Conservation (phyloP, 1,284 basidiomycete genomes). For the Rhodotorula sp. region DNA sequence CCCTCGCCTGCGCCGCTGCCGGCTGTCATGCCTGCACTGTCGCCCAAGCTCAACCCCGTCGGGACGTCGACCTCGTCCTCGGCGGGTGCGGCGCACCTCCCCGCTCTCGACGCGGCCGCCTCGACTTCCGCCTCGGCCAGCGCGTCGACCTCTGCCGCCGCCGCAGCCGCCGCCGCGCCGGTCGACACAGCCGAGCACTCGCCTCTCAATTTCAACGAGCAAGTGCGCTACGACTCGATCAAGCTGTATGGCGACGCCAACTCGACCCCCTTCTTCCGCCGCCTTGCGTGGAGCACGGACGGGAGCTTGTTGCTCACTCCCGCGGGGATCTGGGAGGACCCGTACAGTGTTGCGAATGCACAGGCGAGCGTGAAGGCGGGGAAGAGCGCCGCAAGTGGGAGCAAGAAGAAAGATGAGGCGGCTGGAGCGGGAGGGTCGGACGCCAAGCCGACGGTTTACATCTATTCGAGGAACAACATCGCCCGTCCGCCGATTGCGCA, state of each 20-base stretch:
- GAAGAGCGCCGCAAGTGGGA: constrained; percentile 12
- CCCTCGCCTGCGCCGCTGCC: constrained; percentile 36
- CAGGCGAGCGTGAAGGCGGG: neutral
- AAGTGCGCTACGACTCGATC: constrained; percentile 15
- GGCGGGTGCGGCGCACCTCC: no score
- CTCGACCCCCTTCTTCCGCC: constrained; percentile 92
- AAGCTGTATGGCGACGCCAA: constrained; percentile 91
- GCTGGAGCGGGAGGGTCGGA: constrained; percentile 1
- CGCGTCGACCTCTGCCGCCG: neutral
- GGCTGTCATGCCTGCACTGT: constrained; percentile 30
- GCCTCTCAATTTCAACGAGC: neutral
- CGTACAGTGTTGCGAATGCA: constrained; percentile 52
- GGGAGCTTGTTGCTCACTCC: constrained; percentile 90
- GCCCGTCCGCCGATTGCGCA: constrained; percentile 87
- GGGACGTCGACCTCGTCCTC: neutral
- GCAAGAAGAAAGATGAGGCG: constrained; percentile 51
- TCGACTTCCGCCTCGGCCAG: neutral
- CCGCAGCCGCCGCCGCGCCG: neutral
- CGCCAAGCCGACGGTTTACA: constrained; percentile 75
- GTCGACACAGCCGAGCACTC: neutral
- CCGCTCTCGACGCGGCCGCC: neutral
- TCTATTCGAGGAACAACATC: constrained; percentile 93
- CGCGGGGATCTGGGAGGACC: constrained; percentile 93
- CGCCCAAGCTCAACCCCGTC: constrained; percentile 12
- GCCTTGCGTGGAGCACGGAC: constrained; percentile 90